Evolutionary conservation across 495 filamentous ascomycete species (phyloP).

Genomic region (Echria macrotheca): DNA sequence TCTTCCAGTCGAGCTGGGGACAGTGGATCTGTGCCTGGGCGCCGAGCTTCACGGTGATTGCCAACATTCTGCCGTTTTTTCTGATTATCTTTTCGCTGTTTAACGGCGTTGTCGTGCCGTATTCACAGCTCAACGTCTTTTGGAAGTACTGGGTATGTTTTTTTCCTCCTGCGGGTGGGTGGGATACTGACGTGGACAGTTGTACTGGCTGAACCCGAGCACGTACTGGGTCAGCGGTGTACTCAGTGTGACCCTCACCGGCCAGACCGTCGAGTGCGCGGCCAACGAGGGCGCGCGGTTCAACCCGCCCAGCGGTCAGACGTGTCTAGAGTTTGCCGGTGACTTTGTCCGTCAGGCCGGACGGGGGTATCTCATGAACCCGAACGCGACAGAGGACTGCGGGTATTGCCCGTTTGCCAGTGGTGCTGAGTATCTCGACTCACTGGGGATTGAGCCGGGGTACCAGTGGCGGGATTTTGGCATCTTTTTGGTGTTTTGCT

Average conservation of each 20-base stretch:
- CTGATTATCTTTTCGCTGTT: constrained; percentile 71
- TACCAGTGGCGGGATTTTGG: constrained; percentile 71
- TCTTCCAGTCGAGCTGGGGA: constrained; percentile 73
- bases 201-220: constrained; percentile 66
- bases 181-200: constrained; percentile 14
- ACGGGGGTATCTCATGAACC: constrained; percentile 56
- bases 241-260: constrained; percentile 54
- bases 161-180: not conserved
- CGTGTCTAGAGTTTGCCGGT: constrained; percentile 56
- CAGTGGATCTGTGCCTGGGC: constrained; percentile 84
- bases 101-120: constrained; percentile 68
- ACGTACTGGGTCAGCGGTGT: constrained; percentile 73
- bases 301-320: constrained; percentile 56
- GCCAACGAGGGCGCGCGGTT: constrained; percentile 59
- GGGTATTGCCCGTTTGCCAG: constrained; percentile 67
- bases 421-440: constrained; percentile 62
- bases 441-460: constrained; percentile 57
- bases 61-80: constrained; percentile 70
- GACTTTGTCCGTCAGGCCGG: constrained; percentile 45
- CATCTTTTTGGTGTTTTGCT: constrained; percentile 70
- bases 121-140: constrained; percentile 56
- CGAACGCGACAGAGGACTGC: constrained; percentile 52
- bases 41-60: constrained; percentile 73
- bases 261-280: constrained; percentile 52
- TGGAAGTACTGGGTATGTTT: constrained; percentile 64